Percentiles rank a stretch among this genome's conserved stretches.
Conservation (phyloP, 805 yeast genomes). For the Cyberlindnera xishuangbannaensis region DNA sequence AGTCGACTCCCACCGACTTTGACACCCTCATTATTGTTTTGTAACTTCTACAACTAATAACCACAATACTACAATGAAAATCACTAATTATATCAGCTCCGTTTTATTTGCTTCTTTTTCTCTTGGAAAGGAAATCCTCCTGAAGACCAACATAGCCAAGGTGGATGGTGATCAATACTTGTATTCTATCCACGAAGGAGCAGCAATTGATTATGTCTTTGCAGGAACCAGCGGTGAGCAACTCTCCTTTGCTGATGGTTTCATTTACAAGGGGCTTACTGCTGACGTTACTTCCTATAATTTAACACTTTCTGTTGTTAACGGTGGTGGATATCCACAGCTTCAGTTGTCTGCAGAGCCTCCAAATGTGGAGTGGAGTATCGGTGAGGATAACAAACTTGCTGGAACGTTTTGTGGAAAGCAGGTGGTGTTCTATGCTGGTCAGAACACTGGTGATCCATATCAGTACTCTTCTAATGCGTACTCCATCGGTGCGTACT, state of each 20-base stretch:
- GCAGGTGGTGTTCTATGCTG: conserved; percentile 31
- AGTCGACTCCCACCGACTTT: too few species aligned
- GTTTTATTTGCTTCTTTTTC: background rate
- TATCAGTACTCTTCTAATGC: conserved; percentile 30
- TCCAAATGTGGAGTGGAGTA: conserved; percentile 10
- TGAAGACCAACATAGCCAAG: conserved; percentile 1
- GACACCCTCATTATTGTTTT: too few species aligned
- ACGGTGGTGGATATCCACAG: conserved; percentile 11
- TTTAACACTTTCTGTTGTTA: conserved; percentile 7
- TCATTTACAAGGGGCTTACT: conserved; percentile 4
- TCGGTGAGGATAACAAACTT: conserved; percentile 20
- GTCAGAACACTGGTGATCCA: conserved; percentile 39
- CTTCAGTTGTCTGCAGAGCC: conserved; percentile 11
- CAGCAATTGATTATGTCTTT: conserved; percentile 18
- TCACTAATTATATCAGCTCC: background rate
- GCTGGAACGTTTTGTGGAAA: conserved; percentile 27
- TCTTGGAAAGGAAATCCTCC: background rate
- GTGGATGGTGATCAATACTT: conserved; percentile 5
- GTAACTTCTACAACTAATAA: too few species aligned
- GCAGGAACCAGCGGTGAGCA: conserved; percentile 11
- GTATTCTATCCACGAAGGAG: conserved; percentile 19
- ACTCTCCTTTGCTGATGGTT: conserved; percentile 2
- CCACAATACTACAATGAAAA: background rate
- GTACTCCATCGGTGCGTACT: conserved; percentile 27
- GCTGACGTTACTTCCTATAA: conserved; percentile 1